Evolutionary conservation across 768 basidiomycete genomes (phyloP), one percentile per base, ranked within the genome.

Genomic region (Phlebiopsis gigantea): DNA sequence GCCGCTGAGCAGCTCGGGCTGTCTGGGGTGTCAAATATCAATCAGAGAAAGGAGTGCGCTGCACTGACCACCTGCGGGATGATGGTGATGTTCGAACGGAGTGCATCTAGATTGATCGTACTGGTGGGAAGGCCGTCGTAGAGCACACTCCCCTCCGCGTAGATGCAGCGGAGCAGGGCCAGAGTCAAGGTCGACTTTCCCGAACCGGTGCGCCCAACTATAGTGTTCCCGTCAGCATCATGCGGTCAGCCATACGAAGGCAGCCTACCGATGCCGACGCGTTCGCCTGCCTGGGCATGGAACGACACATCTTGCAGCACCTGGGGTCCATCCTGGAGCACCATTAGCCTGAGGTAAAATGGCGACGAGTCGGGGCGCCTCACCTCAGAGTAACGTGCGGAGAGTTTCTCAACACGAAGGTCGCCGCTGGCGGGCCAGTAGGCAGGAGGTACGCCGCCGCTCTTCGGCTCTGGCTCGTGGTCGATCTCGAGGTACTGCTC

Each of bases 221-320:
- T 17, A 53, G 8, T 26, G 28, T 25, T 21, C 39, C 45, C 10
- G 14, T 63, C 22, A 57, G 15, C n/a, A 42, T 17, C n/a, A 19
- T 26, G 10, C 7, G 15, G 14, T 19, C 1, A 28, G n/a, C 14
- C 6, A 22, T 41, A 15, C 21, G n/a, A 24, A n/a, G 17, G 24
- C 8, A 15, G 62, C 53, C 10, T 55, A 72, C 72, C 70, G 22
- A 66, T 61, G 47, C 83, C 84, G 44, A 86, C 71, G n/a, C 80
- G 74, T 59, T 84, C 78, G 1, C 84, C 84, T 12, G 77, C 71
- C 25, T 72, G 71, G 57, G 86, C 73, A 15, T 72, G 66, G 63
- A 87, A 81, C 1, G 75, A 73, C 17, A 87, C 55, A 50, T 81
- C 71, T 39, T 80, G 74, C 9, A 89, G 72, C 0, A 88, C 83